Percentiles rank a stretch among this genome's conserved stretches.
These are phyloP conservation scores for Fusarium virguliforme DNA, from an alignment of 2,329 filamentous ascomycete species.

Conservation along the genomic window DNA sequence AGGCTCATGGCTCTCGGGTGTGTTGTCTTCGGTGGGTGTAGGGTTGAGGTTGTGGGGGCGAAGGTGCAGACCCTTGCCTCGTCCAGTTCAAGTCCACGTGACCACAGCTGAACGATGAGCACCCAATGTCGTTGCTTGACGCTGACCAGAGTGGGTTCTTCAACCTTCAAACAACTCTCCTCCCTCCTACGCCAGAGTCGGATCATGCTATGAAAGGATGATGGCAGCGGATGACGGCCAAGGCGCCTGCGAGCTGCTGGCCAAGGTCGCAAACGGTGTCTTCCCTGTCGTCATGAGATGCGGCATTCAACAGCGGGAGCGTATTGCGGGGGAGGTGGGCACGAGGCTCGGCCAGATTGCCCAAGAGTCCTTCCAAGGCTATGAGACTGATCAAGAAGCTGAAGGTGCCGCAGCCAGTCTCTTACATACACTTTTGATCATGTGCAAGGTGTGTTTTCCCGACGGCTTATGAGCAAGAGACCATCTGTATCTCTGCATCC, in stretches of 20 bases:
- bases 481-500: no score
- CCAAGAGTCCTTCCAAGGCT: not conserved
- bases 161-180: not conserved
- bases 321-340: not conserved
- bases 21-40: not conserved
- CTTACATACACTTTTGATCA: not conserved
- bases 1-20: not conserved
- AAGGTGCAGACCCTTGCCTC: not conserved
- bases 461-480: not conserved
- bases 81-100: not conserved
- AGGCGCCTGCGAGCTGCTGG: not conserved
- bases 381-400: not conserved
- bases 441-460: not conserved
- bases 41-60: not conserved
- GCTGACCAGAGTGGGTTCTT: constrained; percentile 1
- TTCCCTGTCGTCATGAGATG: not conserved
- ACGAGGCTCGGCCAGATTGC: constrained; percentile 3
- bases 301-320: not conserved
- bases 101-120: not conserved
- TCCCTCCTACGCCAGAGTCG: not conserved
- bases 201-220: not conserved
- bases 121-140: not conserved
- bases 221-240: not conserved
- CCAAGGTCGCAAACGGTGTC: not conserved
- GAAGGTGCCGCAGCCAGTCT: not conserved